Percentiles rank a stretch among this genome's conserved stretches.
Conservation (phyloP, 1,284 basidiomycete species). For the Rhizoctonia solani region DNA sequence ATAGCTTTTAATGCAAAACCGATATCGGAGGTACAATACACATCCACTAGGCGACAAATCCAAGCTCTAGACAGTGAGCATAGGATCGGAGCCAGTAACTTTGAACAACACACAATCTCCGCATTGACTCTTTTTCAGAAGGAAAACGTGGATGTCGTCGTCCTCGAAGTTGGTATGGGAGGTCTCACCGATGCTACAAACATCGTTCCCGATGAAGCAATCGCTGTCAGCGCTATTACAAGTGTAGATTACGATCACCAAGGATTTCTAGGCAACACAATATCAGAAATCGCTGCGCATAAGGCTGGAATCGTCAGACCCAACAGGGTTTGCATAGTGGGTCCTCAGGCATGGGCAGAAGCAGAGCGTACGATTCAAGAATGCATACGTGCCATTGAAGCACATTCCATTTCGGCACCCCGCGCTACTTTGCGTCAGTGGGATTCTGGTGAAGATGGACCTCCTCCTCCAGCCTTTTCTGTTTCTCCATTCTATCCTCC, state of each 20-base stretch:
- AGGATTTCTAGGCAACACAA: conserved; percentile 78
- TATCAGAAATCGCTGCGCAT: conserved; percentile 76
- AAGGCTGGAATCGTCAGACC: conserved; percentile 82
- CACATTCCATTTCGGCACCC: conserved; percentile 48
- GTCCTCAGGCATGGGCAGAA: conserved; percentile 62
- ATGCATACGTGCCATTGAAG: conserved; percentile 52
- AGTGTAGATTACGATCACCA: conserved; percentile 93
- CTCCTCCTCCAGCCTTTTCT: conserved; percentile 44
- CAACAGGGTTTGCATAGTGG: conserved; percentile 66
- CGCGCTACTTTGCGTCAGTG: conserved; percentile 46
- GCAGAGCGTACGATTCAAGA: conserved; percentile 53
- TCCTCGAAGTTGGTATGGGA: conserved; percentile 96
- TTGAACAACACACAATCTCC: conserved; percentile 84
- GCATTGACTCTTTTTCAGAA: conserved; percentile 76
- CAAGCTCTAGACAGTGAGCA: conserved; percentile 55
- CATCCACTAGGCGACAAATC: conserved; percentile 55
- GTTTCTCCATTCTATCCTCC: conserved; percentile 50
- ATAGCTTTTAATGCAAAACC: conserved; percentile 70
- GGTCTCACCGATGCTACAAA: conserved; percentile 94
- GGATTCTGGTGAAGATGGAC: conserved; percentile 46
- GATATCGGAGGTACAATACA: conserved; percentile 59
- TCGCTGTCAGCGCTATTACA: conserved; percentile 81
- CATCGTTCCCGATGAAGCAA: conserved; percentile 68
- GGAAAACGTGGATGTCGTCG: conserved; percentile 71
- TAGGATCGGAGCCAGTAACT: conserved; percentile 62